Percentiles rank a stretch among this genome's conserved stretches.
Evolutionary conservation across 257 asterid species (phyloP).

Genomic region (Craterostigma plantagineum): DNA sequence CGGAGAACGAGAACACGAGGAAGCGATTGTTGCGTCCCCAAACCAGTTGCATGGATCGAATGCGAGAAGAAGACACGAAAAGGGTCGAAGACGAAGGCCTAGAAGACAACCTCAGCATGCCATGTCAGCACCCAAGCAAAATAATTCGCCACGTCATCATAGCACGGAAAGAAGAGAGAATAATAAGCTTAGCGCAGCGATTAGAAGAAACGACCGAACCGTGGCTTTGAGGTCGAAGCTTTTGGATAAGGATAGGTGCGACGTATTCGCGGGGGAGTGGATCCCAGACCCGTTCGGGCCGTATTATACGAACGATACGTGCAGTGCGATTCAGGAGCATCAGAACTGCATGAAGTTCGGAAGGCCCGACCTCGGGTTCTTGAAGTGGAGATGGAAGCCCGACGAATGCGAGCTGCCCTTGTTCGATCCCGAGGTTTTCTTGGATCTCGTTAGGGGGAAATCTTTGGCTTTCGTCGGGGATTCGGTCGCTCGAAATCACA

Average conservation of each 20-base stretch:
- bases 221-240: conserved; percentile 8
- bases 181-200: too few species aligned
- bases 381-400: conserved; percentile 61
- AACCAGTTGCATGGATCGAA: too few species aligned
- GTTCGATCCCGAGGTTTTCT: conserved; percentile 19
- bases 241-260: conserved; percentile 21
- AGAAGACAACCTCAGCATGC: too few species aligned
- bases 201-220: background rate
- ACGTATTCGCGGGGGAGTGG: conserved; percentile 78
- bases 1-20: too few species aligned
- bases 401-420: conserved; percentile 33
- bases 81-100: too few species aligned
- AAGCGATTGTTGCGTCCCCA: too few species aligned
- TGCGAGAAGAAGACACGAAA: too few species aligned
- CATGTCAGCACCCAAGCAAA: too few species aligned
- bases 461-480: conserved; percentile 52
- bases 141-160: too few species aligned
- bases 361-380: conserved; percentile 31
- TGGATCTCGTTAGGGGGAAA: conserved; percentile 31
- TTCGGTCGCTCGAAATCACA: conserved; percentile 50
- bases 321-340: conserved; percentile 34
- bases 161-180: background rate
- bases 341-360: conserved; percentile 53
- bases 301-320: conserved; percentile 44
- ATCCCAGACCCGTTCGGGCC: conserved; percentile 52